Evolutionary conservation across 2,329 filamentous ascomycete genomes (phyloP), one percentile per base, ranked within the genome.

Genomic region (Neofusicoccum ribis): DNA sequence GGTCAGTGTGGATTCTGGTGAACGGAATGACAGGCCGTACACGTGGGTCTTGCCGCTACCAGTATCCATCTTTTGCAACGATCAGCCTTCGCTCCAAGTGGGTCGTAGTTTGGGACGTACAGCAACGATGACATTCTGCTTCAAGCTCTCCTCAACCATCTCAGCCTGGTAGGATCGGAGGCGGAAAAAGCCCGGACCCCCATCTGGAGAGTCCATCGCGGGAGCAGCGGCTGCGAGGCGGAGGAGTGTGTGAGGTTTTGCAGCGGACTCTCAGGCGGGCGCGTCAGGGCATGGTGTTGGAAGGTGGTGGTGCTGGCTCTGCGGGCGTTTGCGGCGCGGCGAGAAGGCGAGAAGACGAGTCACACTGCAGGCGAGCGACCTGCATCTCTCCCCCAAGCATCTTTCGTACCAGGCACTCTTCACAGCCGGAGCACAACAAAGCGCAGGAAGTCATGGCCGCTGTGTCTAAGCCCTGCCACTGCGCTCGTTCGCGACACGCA

Each of bases 31-130:
- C 14, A 44, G 56, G 47, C 60, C 12, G 47, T 68, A 75, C 76
- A 83, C 76, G 54, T 81, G 78, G 14, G 81, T 83, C 69, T 83
- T 83, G 12, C 81, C 81, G 65, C 77, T 80, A 34, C 81, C 81
- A 2, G 81, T 83, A 60, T 82, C 80, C 79, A 83, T 82, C 70
- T 73, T 59, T 8, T 14, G 14, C 17, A 27, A 6, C 7, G 3
- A 44, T 56, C 37, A 64, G 50, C 31, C n/a, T 12, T 20, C 31
- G 31, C 11, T 3, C 6, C 27, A 9, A 39, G 11, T 9, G 3
- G 12, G 8, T 6, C 3, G 15, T 31, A 2, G 2, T 14, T 17
- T 4, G 27, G 5, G 14, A 65, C 70, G 39, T 66, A 74, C 72
- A 12, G 77, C 80, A 44, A 83, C 80, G 61, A 83, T 82, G 63